A percentile compares a stretch with the other conserved stretches of the same genome.
These are phyloP conservation scores for Phytophthora fragariae DNA, from an alignment of 352 stramenopile species.

Conservation along the genomic window DNA sequence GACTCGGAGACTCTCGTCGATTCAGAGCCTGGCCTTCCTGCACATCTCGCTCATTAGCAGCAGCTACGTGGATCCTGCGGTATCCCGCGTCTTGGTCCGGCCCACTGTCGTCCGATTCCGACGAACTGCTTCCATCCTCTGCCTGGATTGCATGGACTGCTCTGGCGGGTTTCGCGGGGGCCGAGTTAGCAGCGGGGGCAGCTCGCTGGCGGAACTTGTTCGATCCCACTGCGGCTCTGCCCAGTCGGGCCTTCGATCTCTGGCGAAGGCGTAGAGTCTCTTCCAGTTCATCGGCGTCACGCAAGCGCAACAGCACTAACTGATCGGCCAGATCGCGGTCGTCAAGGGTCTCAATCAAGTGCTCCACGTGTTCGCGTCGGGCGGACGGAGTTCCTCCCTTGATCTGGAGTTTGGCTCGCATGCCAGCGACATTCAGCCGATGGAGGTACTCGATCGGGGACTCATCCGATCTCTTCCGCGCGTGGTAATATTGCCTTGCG, in stretches of 20 bases:
- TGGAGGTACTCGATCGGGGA: slow-evolving; percentile 1
- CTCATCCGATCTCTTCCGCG: background rate
- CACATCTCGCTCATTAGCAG: no score
- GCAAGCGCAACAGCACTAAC: background rate
- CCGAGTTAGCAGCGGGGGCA: no score
- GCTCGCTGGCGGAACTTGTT: no score
- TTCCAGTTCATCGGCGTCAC: no score
- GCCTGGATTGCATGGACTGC: no score
- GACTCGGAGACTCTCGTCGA: background rate
- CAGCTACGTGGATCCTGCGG: no score
- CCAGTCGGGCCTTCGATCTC: no score
- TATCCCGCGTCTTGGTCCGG: background rate
- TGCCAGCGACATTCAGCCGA: slow-evolving; percentile 1
- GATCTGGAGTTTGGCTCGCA: slow-evolving; percentile 2
- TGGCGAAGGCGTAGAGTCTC: no score
- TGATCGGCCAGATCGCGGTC: background rate
- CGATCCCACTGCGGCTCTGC: no score
- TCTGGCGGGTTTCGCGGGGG: no score
- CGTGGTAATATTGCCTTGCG: background rate
- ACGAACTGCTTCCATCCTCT: no score
- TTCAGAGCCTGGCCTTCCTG: no score
- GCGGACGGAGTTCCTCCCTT: background rate
- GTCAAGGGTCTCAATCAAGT: background rate
- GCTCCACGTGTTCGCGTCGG: background rate
- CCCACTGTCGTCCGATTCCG: background rate